phyloP scores from a whole-genome alignment of 495 filamentous ascomycete genomes.

The Penicillium odoratum region DNA sequence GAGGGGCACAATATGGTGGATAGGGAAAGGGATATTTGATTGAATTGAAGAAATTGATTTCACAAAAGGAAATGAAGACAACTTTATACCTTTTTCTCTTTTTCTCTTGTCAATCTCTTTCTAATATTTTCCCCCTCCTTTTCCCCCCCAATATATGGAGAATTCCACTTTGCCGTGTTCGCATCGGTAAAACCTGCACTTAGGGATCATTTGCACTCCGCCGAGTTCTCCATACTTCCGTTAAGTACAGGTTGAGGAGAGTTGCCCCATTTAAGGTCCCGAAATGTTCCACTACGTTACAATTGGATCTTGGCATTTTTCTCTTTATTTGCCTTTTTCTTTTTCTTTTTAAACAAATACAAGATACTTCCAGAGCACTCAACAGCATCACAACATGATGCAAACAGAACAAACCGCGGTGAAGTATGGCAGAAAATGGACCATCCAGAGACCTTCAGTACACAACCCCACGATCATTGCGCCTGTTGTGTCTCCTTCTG shows the following conservation, averaged over 20 bases:
- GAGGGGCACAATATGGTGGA: slow-evolving; percentile 16
- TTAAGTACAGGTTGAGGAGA: slow-evolving; percentile 56
- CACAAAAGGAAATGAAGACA: slow-evolving; percentile 2
- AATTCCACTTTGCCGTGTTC: slow-evolving; percentile 15
- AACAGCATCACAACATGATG: too few species aligned
- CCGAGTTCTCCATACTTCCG: slow-evolving; percentile 41
- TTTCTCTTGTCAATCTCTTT: slow-evolving; percentile 5
- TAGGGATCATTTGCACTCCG: slow-evolving; percentile 44
- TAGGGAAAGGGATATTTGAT: background rate
- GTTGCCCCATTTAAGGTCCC: slow-evolving; percentile 34
- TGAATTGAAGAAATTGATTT: too few species aligned
- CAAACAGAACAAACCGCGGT: too few species aligned
- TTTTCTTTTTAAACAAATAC: too few species aligned
- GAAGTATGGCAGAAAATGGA: too few species aligned
- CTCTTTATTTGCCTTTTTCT: too few species aligned
- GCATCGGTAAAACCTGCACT: slow-evolving; percentile 53
- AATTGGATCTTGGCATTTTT: background rate
- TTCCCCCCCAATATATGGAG: background rate
- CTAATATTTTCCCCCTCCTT: background rate
- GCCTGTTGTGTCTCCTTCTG: too few species aligned
- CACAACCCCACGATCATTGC: too few species aligned
- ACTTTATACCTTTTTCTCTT: slow-evolving; percentile 17
- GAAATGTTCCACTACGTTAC: slow-evolving; percentile 21
- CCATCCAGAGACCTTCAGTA: too few species aligned
- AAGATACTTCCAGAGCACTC: too few species aligned